Evolutionary conservation across 2,329 filamentous ascomycete genomes (phyloP).

Genomic region (Dryadomyces sulphureus): DNA sequence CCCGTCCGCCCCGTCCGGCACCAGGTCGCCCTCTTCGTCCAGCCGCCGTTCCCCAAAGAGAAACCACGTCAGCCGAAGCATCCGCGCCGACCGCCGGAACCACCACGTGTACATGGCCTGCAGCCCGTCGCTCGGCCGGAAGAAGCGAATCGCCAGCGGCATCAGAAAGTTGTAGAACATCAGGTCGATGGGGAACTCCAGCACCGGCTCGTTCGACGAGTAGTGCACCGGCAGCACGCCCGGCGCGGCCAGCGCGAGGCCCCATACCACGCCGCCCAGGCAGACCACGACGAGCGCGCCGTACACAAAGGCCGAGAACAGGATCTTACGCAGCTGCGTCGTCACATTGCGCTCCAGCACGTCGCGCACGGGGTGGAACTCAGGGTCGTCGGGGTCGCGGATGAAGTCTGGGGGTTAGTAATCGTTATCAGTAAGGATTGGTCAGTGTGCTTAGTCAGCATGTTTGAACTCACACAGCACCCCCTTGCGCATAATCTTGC

Average conservation of each 20-base stretch:
- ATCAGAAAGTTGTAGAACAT: constrained; percentile 96
- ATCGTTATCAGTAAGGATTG: constrained; percentile 14
- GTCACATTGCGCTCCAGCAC: constrained; percentile 85
- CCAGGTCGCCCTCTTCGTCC: constrained; percentile 65
- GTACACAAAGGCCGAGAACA: constrained; percentile 91
- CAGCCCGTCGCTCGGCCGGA: constrained; percentile 73
- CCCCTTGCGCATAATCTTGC: constrained; percentile 89
- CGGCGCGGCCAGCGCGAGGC: constrained; percentile 52
- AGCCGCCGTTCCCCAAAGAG: constrained; percentile 70
- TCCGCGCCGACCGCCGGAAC: constrained; percentile 75
- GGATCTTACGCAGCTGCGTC: constrained; percentile 88
- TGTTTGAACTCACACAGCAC: constrained; percentile 58
- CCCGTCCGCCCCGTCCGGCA: constrained; percentile 16
- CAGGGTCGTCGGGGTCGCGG: constrained; percentile 91
- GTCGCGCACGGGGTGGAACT: constrained; percentile 93
- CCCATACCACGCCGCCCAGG: constrained; percentile 90
- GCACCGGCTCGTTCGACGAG: constrained; percentile 77
- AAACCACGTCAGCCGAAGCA: constrained; percentile 75
- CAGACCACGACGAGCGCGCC: constrained; percentile 86
- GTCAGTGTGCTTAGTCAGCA: not conserved
- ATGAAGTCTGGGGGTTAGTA: constrained; percentile 60
- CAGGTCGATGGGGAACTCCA: constrained; percentile 89
- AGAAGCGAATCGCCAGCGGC: constrained; percentile 68
- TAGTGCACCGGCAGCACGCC: constrained; percentile 81
- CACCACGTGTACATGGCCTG: constrained; percentile 89